A percentile compares a stretch with the other conserved stretches of the same genome.
Evolutionary conservation across 2,329 filamentous ascomycete genomes (phyloP).

Genomic region (Dothistroma pini): DNA sequence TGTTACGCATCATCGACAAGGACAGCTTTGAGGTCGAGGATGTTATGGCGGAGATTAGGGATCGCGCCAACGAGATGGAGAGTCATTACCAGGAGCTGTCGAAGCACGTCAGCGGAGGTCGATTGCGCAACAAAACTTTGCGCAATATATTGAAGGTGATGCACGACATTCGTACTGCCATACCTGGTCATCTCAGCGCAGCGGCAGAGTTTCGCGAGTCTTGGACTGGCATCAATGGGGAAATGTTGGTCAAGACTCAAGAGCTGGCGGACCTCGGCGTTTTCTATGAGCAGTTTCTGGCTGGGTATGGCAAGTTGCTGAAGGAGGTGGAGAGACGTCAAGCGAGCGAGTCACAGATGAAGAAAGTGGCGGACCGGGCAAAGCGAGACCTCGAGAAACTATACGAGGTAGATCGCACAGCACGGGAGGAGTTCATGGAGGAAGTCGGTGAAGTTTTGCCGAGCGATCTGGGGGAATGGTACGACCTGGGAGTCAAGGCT

Average conservation of each 20-base stretch:
- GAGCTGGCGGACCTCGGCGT: slow-evolving; percentile 73
- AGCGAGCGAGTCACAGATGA: slow-evolving; percentile 68
- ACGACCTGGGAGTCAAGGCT: slow-evolving; percentile 24
- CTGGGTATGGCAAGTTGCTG: slow-evolving; percentile 78
- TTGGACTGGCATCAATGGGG: slow-evolving; percentile 72
- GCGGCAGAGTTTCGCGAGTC: slow-evolving; percentile 59
- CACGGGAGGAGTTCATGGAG: slow-evolving; percentile 72
- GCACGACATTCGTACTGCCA: slow-evolving; percentile 62
- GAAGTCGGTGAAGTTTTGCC: slow-evolving; percentile 86
- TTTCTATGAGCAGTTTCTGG: slow-evolving; percentile 85
- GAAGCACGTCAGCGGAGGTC: slow-evolving; percentile 58
- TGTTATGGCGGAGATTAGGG: slow-evolving; percentile 65
- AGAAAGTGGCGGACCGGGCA: slow-evolving; percentile 71
- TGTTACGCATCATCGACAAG: slow-evolving; percentile 73
- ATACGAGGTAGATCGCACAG: slow-evolving; percentile 61
- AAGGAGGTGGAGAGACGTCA: slow-evolving; percentile 77
- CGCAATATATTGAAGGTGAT: slow-evolving; percentile 63
- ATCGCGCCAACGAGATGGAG: slow-evolving; percentile 75
- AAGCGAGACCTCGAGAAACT: slow-evolving; percentile 72
- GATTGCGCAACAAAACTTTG: slow-evolving; percentile 55
- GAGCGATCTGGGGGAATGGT: slow-evolving; percentile 28
- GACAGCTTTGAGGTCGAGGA: slow-evolving; percentile 63
- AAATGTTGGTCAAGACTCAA: slow-evolving; percentile 64
- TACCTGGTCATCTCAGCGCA: slow-evolving; percentile 63
- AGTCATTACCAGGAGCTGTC: slow-evolving; percentile 61